Percentiles rank a stretch among this genome's conserved stretches.
Conservation (phyloP, 768 basidiomycete genomes). For the Russula earlei region DNA sequence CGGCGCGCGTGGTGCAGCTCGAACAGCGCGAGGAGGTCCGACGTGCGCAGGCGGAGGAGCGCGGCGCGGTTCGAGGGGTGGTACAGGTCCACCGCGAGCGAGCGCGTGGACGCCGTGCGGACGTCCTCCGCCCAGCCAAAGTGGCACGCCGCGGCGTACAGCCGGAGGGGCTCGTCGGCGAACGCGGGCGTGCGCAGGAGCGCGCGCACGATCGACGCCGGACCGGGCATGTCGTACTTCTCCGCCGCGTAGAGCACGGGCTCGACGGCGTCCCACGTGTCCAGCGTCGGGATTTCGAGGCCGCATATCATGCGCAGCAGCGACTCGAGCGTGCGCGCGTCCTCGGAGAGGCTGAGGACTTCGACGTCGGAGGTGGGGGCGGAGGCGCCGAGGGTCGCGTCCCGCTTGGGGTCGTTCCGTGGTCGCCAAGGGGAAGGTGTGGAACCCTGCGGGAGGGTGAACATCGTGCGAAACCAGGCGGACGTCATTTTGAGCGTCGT, state of each 20-base stretch:
- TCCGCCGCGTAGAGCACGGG: constrained; percentile 52
- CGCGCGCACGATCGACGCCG: constrained; percentile 48
- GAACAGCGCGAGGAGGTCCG: constrained; percentile 45
- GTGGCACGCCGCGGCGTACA: constrained; percentile 47
- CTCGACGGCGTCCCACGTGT: constrained; percentile 46
- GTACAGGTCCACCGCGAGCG: constrained; percentile 46
- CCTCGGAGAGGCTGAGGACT: constrained; percentile 48
- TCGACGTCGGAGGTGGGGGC: constrained; percentile 20
- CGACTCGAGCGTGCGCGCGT: constrained; percentile 42
- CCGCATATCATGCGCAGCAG: constrained; percentile 56
- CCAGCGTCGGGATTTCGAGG: constrained; percentile 39
- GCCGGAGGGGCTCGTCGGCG: constrained; percentile 39
- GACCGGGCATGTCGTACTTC: constrained; percentile 64
- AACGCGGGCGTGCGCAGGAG: constrained; percentile 45
- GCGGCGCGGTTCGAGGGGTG: constrained; percentile 35
- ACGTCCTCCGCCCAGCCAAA: constrained; percentile 53
- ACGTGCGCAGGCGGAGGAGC: constrained; percentile 39
- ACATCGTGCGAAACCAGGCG: constrained; percentile 55
- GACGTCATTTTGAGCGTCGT: constrained; percentile 54
- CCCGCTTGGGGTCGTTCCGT: background rate
- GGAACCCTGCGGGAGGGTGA: constrained; percentile 40
- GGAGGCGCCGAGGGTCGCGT: background rate
- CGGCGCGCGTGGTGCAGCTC: constrained; percentile 45
- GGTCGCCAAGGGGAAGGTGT: background rate
- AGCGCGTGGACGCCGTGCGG: constrained; percentile 42